phyloP scores from a whole-genome alignment of 805 yeast species.

The Candida oleophila region DNA sequence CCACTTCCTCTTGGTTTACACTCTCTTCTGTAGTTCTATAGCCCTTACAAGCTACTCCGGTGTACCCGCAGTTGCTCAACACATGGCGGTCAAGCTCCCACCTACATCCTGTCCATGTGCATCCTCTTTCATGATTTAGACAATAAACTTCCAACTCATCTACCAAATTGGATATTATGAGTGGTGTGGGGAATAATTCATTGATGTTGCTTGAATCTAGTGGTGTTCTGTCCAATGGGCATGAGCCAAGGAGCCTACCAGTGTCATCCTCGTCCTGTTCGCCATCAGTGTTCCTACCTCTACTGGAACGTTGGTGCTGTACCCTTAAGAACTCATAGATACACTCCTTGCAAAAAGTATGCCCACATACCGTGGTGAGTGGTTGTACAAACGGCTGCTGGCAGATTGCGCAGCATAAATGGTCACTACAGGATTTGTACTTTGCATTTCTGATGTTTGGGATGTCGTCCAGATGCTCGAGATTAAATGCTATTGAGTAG shows the following conservation, averaged over 20 bases:
- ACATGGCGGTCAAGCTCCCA: constrained; percentile 59
- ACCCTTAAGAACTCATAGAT: constrained; percentile 45
- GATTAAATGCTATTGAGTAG: constrained; percentile 15
- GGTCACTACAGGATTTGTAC: constrained; percentile 30
- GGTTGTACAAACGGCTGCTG: constrained; percentile 63
- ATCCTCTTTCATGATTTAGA: constrained; percentile 51
- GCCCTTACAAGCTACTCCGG: constrained; percentile 36
- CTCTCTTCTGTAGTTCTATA: constrained; percentile 8
- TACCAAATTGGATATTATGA: constrained; percentile 55
- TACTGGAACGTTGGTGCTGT: constrained; percentile 22
- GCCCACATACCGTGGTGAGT: constrained; percentile 63
- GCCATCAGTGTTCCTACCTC: constrained; percentile 1
- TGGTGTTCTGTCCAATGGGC: constrained; percentile 63
- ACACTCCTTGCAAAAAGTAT: constrained; percentile 62
- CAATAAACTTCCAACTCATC: constrained; percentile 62
- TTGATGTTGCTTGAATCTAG: constrained; percentile 31
- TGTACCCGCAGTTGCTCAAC: constrained; percentile 29
- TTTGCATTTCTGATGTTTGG: constrained; percentile 32
- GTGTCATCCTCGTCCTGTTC: constrained; percentile 1
- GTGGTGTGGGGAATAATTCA: constrained; percentile 50
- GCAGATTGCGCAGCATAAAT: constrained; percentile 60
- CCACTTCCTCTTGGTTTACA: constrained; percentile 2
- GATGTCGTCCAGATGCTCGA: constrained; percentile 9
- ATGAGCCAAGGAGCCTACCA: constrained; percentile 24
- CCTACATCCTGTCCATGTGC: constrained; percentile 54